Conservation (phyloP, 805 yeast species). For the Ogataea chonburiensis region DNA sequence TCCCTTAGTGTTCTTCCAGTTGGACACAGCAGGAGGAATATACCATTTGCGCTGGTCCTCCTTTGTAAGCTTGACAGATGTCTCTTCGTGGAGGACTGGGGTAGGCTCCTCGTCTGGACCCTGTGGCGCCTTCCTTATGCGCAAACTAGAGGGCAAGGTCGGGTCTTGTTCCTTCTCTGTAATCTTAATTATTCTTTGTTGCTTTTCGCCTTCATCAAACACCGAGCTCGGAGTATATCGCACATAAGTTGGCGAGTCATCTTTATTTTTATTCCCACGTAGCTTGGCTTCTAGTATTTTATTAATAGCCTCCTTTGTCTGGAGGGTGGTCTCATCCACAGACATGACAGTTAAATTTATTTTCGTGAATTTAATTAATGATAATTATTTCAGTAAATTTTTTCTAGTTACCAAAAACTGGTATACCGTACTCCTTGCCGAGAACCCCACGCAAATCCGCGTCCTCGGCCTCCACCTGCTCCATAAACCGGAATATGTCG, state of each 20-base stretch:
- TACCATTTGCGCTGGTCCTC: conserved; percentile 80
- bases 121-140: conserved; percentile 68
- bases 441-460: conserved; percentile 34
- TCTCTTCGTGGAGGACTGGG: conserved; percentile 67
- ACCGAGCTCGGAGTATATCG: conserved; percentile 43
- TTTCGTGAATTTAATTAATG: too few species aligned
- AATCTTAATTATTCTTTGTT: conserved; percentile 55
- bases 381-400: conserved; percentile 2
- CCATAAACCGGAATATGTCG: conserved; percentile 41
- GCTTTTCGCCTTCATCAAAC: conserved; percentile 31
- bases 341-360: too few species aligned
- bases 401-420: conserved; percentile 7
- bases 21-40: conserved; percentile 88
- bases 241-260: conserved; percentile 40
- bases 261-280: conserved; percentile 28
- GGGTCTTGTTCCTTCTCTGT: conserved; percentile 77
- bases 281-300: conserved; percentile 46
- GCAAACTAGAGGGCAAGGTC: conserved; percentile 76
- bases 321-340: conserved; percentile 41
- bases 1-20: conserved; percentile 95
- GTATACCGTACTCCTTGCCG: conserved; percentile 33
- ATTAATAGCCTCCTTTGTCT: conserved; percentile 58
- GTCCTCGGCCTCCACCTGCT: conserved; percentile 45
- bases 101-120: conserved; percentile 51
- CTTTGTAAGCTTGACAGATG: conserved; percentile 53